Conservation (phyloP, 2,329 filamentous ascomycete species). For the Colletotrichum musicola region DNA sequence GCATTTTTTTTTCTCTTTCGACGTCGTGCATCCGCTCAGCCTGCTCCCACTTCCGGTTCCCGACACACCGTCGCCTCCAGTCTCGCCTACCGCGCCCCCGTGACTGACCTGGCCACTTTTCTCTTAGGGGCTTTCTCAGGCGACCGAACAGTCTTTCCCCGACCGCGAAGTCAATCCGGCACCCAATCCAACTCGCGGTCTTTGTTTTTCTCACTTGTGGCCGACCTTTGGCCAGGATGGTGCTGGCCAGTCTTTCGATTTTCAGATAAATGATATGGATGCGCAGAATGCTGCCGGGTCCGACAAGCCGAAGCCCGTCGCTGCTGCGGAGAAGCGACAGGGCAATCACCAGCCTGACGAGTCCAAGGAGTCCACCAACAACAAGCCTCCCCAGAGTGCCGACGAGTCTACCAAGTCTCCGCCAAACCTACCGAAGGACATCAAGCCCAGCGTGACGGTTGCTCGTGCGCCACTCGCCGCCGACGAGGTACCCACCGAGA, state of each 20-base stretch:
- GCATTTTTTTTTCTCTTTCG: conserved; percentile 25
- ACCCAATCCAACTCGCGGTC: conserved; percentile 32
- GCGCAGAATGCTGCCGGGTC: conserved; percentile 76
- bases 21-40: conserved; percentile 25
- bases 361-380: conserved; percentile 39
- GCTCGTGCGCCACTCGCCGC: conserved; percentile 47
- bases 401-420: conserved; percentile 37
- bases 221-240: conserved; percentile 67
- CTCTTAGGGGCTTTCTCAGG: conserved; percentile 34
- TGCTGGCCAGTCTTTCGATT: conserved; percentile 64
- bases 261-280: conserved; percentile 76
- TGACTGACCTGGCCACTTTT: conserved; percentile 36
- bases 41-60: neutral
- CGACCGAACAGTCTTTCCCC: conserved; percentile 28
- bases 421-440: conserved; percentile 25
- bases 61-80: conserved; percentile 3
- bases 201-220: conserved; percentile 44
- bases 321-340: conserved; percentile 62
- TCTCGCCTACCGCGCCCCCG: conserved; percentile 25
- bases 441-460: conserved; percentile 43
- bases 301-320: conserved; percentile 70
- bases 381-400: conserved; percentile 18
- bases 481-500: conserved; percentile 63
- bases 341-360: conserved; percentile 45
- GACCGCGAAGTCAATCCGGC: conserved; percentile 21